These are phyloP conservation scores for Stagonosporopsis vannaccii DNA, from an alignment of 2,329 filamentous ascomycete genomes.

Conservation along the genomic window DNA sequence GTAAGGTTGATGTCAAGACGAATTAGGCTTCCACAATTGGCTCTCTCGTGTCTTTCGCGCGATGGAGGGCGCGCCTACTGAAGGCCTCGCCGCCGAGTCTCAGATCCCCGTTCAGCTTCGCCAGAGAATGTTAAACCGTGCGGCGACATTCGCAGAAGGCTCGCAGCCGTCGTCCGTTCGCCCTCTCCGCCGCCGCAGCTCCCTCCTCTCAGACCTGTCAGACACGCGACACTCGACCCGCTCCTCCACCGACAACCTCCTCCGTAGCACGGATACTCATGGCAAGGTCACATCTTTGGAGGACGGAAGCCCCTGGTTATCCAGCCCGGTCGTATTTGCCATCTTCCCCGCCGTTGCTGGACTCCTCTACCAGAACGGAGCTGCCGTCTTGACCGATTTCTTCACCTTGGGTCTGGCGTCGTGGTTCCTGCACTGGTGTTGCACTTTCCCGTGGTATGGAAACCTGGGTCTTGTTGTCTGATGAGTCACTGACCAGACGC, in stretches of 20 bases:
- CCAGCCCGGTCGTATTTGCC: conserved; percentile 81
- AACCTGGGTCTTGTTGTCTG: conserved; percentile 29
- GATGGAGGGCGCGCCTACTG: conserved; percentile 34
- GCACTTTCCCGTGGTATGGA: conserved; percentile 82
- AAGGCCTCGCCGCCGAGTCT: conserved; percentile 26
- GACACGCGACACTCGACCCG: conserved; percentile 70
- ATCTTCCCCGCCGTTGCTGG: conserved; percentile 87
- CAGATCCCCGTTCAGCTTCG: conserved; percentile 42
- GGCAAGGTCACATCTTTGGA: conserved; percentile 47
- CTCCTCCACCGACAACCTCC: conserved; percentile 73
- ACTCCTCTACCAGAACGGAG: conserved; percentile 83
- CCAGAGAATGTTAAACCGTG: conserved; percentile 47
- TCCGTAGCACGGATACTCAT: conserved; percentile 42
- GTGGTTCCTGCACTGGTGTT: conserved; percentile 90
- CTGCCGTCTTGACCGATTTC: conserved; percentile 82
- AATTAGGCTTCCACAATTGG: conserved; percentile 13
- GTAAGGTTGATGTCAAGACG: conserved; percentile 19
- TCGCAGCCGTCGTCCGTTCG: conserved; percentile 28
- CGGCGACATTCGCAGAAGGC: conserved; percentile 45
- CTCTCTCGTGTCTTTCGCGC: conserved; percentile 15
- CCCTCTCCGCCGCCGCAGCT: conserved; percentile 69
- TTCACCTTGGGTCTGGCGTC: conserved; percentile 80
- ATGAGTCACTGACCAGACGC: conserved; percentile 9
- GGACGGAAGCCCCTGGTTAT: conserved; percentile 76
- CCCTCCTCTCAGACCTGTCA: conserved; percentile 79